Percentiles rank a stretch among this genome's conserved stretches.
Conservation (phyloP, 495 filamentous ascomycete genomes). For the Trichoderma reesei region DNA sequence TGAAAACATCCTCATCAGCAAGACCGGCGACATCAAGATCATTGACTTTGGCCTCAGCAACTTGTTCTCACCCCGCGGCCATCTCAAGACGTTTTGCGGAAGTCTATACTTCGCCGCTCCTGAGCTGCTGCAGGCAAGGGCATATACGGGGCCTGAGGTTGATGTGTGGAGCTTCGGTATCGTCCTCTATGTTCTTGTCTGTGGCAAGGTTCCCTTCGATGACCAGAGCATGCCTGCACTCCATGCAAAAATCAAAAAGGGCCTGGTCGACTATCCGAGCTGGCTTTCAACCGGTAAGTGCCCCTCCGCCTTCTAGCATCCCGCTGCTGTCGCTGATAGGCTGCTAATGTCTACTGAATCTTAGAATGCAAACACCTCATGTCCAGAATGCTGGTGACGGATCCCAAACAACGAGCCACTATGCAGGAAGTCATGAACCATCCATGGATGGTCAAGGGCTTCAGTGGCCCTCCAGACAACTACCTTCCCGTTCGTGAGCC, state of each 20-base stretch:
- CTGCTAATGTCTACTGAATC: neutral
- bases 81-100: conserved; percentile 95
- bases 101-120: conserved; percentile 97
- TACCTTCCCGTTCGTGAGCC: conserved; percentile 78
- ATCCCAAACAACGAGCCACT: conserved; percentile 77
- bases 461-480: conserved; percentile 77
- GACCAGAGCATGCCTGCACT: conserved; percentile 98
- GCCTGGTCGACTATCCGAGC: conserved; percentile 86
- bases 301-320: conserved; percentile 6
- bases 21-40: conserved; percentile 98
- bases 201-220: conserved; percentile 97
- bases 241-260: conserved; percentile 98
- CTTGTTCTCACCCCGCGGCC: conserved; percentile 75
- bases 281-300: conserved; percentile 79
- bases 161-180: conserved; percentile 99
- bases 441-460: conserved; percentile 96
- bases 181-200: conserved; percentile 96
- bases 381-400: conserved; percentile 91
- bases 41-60: conserved; percentile 99
- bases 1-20: conserved; percentile 98
- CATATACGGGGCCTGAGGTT: conserved; percentile 93
- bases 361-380: conserved; percentile 90
- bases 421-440: conserved; percentile 91
- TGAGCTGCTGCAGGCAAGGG: conserved; percentile 84
- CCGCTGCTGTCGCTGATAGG: neutral